phyloP scores from a whole-genome alignment of 805 yeast genomes.

The Yarrowia bubula region DNA sequence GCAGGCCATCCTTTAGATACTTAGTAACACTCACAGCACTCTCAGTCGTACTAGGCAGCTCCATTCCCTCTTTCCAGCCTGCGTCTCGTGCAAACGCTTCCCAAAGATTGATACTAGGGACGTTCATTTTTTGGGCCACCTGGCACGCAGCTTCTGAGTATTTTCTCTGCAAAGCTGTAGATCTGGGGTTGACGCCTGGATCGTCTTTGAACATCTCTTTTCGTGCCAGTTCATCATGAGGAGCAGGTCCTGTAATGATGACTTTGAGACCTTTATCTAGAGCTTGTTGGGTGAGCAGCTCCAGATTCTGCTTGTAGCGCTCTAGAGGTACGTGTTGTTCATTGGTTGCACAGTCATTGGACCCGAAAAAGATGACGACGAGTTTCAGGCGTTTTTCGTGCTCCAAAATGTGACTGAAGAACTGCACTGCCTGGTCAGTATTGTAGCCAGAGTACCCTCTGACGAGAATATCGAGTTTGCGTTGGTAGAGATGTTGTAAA shows the following conservation, averaged over 20 bases:
- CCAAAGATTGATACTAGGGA: conserved; percentile 62
- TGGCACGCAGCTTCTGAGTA: conserved; percentile 53
- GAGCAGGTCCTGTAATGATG: conserved; percentile 62
- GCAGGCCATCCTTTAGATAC: conserved; percentile 56
- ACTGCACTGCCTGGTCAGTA: conserved; percentile 54
- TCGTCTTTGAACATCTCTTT: conserved; percentile 30
- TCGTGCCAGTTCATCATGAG: conserved; percentile 42
- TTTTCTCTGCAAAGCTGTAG: conserved; percentile 44
- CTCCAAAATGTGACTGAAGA: conserved; percentile 53
- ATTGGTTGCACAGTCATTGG: conserved; percentile 64
- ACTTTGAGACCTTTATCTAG: conserved; percentile 47
- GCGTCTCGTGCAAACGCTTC: conserved; percentile 44
- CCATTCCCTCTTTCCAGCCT: conserved; percentile 43
- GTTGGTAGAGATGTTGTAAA: conserved; percentile 41
- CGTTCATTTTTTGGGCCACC: conserved; percentile 47
- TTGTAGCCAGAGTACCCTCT: conserved; percentile 81
- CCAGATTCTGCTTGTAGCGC: conserved; percentile 50
- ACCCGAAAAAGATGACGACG: conserved; percentile 63
- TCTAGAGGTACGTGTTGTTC: conserved; percentile 54
- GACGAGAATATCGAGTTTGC: conserved; percentile 65
- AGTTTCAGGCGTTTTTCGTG: conserved; percentile 46
- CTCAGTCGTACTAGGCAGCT: conserved; percentile 32
- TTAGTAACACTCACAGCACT: conserved; percentile 27
- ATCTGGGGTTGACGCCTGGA: conserved; percentile 46
- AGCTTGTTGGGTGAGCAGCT: conserved; percentile 45